Conservation (phyloP, 768 basidiomycete genomes). For the Lyophyllum shimeji region DNA sequence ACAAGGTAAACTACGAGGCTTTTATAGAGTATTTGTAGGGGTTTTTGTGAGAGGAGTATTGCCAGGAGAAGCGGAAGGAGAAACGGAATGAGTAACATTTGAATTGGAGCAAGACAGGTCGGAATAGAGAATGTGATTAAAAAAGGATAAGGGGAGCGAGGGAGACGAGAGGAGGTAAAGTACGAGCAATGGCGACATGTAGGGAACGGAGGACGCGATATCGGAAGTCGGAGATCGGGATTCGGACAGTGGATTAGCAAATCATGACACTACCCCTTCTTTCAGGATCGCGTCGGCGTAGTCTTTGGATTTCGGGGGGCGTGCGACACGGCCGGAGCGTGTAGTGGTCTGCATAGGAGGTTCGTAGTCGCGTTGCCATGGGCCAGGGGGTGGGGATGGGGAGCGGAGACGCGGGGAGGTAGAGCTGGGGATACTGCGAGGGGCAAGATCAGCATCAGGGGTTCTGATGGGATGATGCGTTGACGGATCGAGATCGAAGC, state of each 20-base stretch:
- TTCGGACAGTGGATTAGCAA: neutral
- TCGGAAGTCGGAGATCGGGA: neutral
- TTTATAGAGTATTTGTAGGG: too few relatives aligned
- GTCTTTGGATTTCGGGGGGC: conserved; percentile 13
- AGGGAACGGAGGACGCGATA: too few relatives aligned
- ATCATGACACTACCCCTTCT: conserved; percentile 7
- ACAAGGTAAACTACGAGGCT: too few relatives aligned
- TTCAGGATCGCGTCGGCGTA: conserved; percentile 4
- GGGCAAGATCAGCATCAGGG: neutral
- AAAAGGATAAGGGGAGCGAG: too few relatives aligned
- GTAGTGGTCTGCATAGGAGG: conserved; percentile 22
- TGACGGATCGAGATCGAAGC: neutral
- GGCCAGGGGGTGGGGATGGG: conserved; percentile 9
- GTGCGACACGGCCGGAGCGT: conserved; percentile 17
- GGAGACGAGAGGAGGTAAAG: too few relatives aligned
- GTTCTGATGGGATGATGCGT: neutral
- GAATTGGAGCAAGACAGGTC: too few relatives aligned
- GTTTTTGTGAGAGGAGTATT: too few relatives aligned
- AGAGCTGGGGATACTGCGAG: neutral
- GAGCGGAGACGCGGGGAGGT: neutral
- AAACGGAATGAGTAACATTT: too few relatives aligned
- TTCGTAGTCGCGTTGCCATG: conserved; percentile 14
- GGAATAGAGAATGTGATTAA: too few relatives aligned
- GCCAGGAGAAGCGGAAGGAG: too few relatives aligned
- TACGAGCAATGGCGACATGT: too few relatives aligned